A percentile compares a stretch with the other conserved stretches of the same genome.
phyloP scores from a whole-genome alignment of 2,329 filamentous ascomycete genomes.

The Orbilia javanica region DNA sequence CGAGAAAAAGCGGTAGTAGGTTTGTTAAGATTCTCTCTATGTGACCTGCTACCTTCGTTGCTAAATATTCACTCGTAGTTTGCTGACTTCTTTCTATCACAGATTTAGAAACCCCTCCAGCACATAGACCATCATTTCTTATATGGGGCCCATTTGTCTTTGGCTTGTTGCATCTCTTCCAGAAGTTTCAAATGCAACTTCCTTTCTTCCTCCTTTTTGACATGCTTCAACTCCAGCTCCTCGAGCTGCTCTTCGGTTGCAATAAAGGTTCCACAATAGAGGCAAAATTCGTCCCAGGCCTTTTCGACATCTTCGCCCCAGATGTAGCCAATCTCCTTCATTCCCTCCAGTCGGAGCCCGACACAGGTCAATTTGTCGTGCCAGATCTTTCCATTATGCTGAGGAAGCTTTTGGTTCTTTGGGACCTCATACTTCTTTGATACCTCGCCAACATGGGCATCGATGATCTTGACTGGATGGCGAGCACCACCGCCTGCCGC shows the following conservation, averaged over 20 bases:
- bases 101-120: neutral
- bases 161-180: no score
- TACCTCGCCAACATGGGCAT: constrained; percentile 25
- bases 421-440: constrained; percentile 28
- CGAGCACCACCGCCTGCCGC: neutral
- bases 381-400: constrained; percentile 38
- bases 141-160: neutral
- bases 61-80: no score
- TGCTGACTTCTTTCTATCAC: no score
- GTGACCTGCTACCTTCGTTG: no score
- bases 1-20: no score
- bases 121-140: neutral
- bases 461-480: constrained; percentile 16
- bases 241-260: constrained; percentile 27
- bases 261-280: constrained; percentile 45
- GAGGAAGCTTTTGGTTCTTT: constrained; percentile 31
- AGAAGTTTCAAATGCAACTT: neutral
- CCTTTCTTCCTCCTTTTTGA: neutral
- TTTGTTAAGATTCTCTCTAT: no score
- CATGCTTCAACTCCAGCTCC: constrained; percentile 7
- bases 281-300: constrained; percentile 32
- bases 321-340: constrained; percentile 34
- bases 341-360: constrained; percentile 25
- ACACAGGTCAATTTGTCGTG: constrained; percentile 23
- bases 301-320: constrained; percentile 37